Conservation (phyloP, 805 yeast species). For the Ogataea kodamae region DNA sequence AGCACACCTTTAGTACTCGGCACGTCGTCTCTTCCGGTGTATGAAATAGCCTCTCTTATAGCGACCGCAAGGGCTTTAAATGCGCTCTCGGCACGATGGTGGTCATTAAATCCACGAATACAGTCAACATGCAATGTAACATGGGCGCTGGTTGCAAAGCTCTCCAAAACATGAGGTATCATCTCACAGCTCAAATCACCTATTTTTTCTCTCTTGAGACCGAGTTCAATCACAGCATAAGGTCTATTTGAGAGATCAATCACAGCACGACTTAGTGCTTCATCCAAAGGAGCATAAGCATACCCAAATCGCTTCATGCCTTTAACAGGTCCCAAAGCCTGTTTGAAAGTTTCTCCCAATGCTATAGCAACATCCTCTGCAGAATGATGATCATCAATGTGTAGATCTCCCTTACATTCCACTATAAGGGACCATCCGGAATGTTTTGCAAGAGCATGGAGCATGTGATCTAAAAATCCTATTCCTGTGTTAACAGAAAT, state of each 20-base stretch:
- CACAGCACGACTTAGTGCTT: slow-evolving; percentile 94
- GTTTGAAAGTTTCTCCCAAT: slow-evolving; percentile 81
- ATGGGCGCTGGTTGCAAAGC: slow-evolving; percentile 90
- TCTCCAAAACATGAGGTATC: slow-evolving; percentile 96
- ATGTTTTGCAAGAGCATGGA: slow-evolving; percentile 95
- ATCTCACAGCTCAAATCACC: slow-evolving; percentile 92
- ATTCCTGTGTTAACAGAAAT: slow-evolving; percentile 86
- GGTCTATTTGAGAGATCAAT: slow-evolving; percentile 94
- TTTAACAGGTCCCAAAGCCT: slow-evolving; percentile 82
- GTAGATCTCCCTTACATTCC: slow-evolving; percentile 90
- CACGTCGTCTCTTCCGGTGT: slow-evolving; percentile 83
- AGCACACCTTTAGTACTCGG: slow-evolving; percentile 97
- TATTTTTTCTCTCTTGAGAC: slow-evolving; percentile 85
- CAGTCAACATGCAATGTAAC: slow-evolving; percentile 94
- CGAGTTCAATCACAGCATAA: slow-evolving; percentile 83
- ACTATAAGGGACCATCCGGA: slow-evolving; percentile 91
- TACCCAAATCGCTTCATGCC: slow-evolving; percentile 92
- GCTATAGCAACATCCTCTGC: slow-evolving; percentile 96
- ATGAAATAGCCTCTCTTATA: slow-evolving; percentile 75
- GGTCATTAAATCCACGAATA: slow-evolving; percentile 90
- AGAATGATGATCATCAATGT: slow-evolving; percentile 96
- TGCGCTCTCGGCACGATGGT: slow-evolving; percentile 93
- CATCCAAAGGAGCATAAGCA: slow-evolving; percentile 95
- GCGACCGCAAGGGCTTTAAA: slow-evolving; percentile 96
- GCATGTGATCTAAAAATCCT: slow-evolving; percentile 96